Evolutionary conservation across 2,329 filamentous ascomycete species (phyloP).

Genomic region (Rhynchosporium graminicola): DNA sequence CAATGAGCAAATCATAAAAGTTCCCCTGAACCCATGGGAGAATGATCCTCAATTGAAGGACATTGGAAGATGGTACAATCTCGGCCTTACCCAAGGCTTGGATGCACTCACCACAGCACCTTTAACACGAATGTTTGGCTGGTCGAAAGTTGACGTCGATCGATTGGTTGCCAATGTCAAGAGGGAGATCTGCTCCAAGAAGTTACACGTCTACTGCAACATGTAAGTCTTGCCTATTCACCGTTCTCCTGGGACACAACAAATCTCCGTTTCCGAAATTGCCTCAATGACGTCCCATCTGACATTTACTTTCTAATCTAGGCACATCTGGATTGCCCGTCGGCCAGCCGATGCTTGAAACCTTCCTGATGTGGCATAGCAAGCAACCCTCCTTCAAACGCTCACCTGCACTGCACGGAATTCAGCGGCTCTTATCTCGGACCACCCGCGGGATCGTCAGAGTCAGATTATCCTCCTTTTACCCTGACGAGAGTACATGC

Average conservation of each 20-base stretch:
- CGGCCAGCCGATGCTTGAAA: slow-evolving; percentile 29
- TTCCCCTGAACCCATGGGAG: slow-evolving; percentile 77
- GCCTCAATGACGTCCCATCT: slow-evolving; percentile 17
- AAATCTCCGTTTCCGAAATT: slow-evolving; percentile 7
- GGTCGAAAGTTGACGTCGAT: slow-evolving; percentile 62
- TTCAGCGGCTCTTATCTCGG: slow-evolving; percentile 16
- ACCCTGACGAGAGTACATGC: slow-evolving; percentile 11
- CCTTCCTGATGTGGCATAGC: slow-evolving; percentile 12
- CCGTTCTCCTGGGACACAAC: neutral
- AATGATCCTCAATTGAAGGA: slow-evolving; percentile 63
- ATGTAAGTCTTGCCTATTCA: slow-evolving; percentile 60
- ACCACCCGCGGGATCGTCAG: slow-evolving; percentile 3
- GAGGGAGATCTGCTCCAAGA: slow-evolving; percentile 67
- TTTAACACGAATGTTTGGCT: slow-evolving; percentile 65
- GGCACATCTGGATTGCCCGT: slow-evolving; percentile 40
- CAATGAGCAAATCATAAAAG: slow-evolving; percentile 64
- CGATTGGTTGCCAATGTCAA: slow-evolving; percentile 64
- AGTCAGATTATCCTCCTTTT: neutral
- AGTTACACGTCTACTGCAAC: slow-evolving; percentile 71
- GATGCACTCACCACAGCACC: slow-evolving; percentile 73
- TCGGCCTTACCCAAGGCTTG: slow-evolving; percentile 72
- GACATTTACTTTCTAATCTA: slow-evolving; percentile 20
- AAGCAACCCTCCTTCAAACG: slow-evolving; percentile 17
- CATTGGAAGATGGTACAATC: slow-evolving; percentile 81
- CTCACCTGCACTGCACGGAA: slow-evolving; percentile 25